Conservation (phyloP, 441 rosid genomes). For the Cnidoscolus chayamansa region DNA sequence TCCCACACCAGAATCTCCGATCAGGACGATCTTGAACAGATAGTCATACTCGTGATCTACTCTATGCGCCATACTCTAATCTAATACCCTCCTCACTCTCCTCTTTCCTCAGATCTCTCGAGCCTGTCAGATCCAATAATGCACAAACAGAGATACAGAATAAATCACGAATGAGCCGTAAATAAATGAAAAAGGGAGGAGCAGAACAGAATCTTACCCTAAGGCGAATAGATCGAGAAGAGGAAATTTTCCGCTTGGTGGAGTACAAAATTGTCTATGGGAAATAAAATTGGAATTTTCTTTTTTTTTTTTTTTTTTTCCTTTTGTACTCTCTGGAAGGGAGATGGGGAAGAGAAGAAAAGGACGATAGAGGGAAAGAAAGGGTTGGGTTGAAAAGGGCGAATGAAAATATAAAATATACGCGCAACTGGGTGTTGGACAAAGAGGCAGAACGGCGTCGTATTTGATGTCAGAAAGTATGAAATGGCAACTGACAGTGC, state of each 20-base stretch:
- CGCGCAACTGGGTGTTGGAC: too few species aligned
- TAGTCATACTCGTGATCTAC: slow-evolving; percentile 93
- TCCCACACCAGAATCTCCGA: slow-evolving; percentile 95
- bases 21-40: slow-evolving; percentile 91
- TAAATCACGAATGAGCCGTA: not conserved
- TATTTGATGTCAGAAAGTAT: not conserved
- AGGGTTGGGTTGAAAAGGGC: too few species aligned
- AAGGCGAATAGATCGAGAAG: slow-evolving; percentile 40
- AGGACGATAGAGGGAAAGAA: not conserved
- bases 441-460: slow-evolving; percentile 5
- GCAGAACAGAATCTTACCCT: slow-evolving; percentile 10
- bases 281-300: too few species aligned
- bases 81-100: too few species aligned
- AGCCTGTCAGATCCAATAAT: slow-evolving; percentile 16
- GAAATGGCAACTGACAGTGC: slow-evolving; percentile 17
- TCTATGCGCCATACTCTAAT: slow-evolving; percentile 52
- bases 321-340: too few species aligned
- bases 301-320: too few species aligned
- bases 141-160: not conserved
- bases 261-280: too few species aligned
- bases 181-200: not conserved
- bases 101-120: slow-evolving; percentile 23
- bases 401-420: too few species aligned
- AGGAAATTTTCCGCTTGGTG: not conserved
- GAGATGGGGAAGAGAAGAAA: not conserved